phyloP scores from a whole-genome alignment of 805 yeast genomes.

The Blastobotrys americana region DNA sequence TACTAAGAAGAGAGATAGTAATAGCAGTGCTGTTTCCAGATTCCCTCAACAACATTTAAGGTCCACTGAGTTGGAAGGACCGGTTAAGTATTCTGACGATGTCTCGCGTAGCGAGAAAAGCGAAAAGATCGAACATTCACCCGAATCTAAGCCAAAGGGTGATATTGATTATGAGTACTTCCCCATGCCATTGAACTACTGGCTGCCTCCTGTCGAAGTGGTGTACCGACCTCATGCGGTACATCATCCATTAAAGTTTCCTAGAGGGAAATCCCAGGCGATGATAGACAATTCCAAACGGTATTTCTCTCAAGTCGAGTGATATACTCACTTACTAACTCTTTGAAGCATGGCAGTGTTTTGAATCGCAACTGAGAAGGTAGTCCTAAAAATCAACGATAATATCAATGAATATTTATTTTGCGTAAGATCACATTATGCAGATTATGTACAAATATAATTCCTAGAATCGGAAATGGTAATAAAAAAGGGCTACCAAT shows the following conservation, averaged over 20 bases:
- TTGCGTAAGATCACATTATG: neutral
- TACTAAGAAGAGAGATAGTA: neutral
- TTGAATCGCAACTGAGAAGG: neutral
- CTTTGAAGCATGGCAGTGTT: neutral
- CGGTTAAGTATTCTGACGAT: slow-evolving; percentile 2
- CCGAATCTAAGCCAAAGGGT: slow-evolving; percentile 10
- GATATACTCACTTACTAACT: neutral
- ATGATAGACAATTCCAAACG: slow-evolving; percentile 16
- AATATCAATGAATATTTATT: neutral
- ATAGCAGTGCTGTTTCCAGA: neutral
- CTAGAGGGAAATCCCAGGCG: slow-evolving; percentile 12
- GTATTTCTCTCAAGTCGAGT: slow-evolving; percentile 20
- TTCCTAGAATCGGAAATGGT: neutral
- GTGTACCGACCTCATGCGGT: slow-evolving; percentile 51
- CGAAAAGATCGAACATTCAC: neutral
- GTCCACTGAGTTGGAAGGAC: neutral
- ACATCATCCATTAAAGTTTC: slow-evolving; percentile 34
- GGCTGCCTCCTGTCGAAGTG: slow-evolving; percentile 48
- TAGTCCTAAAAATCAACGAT: neutral
- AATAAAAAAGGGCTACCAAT: neutral
- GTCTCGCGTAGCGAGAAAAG: neutral
- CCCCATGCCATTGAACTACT: slow-evolving; percentile 45
- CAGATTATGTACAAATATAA: neutral
- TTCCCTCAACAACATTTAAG: neutral
- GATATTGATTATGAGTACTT: slow-evolving; percentile 39